A percentile compares a stretch with the other conserved stretches of the same genome.
phyloP scores from a whole-genome alignment of 345 rosid genomes.

The Carallia pectinifolia region DNA sequence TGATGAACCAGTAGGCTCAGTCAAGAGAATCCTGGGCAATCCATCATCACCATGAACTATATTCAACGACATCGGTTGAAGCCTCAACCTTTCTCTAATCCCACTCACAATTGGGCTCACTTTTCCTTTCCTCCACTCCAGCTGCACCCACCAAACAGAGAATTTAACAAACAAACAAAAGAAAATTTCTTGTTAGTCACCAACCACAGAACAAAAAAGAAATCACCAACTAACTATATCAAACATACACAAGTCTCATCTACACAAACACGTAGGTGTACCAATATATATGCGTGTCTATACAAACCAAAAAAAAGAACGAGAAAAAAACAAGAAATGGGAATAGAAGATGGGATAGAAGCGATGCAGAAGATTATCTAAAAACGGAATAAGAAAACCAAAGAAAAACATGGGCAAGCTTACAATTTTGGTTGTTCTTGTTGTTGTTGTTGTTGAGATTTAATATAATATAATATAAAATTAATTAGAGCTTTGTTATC shows the following conservation, averaged over 20 bases:
- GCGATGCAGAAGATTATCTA: not conserved
- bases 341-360: not conserved
- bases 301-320: not conserved
- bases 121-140: conserved; percentile 64
- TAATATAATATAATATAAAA: conserved; percentile 12
- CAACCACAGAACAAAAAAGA: not conserved
- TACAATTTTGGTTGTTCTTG: conserved; percentile 32
- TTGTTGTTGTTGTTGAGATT: not conserved
- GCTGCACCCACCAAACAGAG: conserved; percentile 30
- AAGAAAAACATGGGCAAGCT: conserved; percentile 23
- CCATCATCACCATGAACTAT: conserved; percentile 56
- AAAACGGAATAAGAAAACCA: not conserved
- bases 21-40: conserved; percentile 62
- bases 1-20: conserved; percentile 79
- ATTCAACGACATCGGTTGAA: conserved; percentile 68
- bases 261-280: not conserved
- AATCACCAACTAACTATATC: not conserved
- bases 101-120: conserved; percentile 57
- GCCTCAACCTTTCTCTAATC: conserved; percentile 40
- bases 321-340: not conserved
- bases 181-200: not conserved
- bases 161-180: not conserved
- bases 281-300: no score
- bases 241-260: not conserved
- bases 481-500: conserved; percentile 22